Percentiles rank a stretch among this genome's conserved stretches.
phyloP scores from a whole-genome alignment of 331 rosid species.

The Malus hybrid region DNA sequence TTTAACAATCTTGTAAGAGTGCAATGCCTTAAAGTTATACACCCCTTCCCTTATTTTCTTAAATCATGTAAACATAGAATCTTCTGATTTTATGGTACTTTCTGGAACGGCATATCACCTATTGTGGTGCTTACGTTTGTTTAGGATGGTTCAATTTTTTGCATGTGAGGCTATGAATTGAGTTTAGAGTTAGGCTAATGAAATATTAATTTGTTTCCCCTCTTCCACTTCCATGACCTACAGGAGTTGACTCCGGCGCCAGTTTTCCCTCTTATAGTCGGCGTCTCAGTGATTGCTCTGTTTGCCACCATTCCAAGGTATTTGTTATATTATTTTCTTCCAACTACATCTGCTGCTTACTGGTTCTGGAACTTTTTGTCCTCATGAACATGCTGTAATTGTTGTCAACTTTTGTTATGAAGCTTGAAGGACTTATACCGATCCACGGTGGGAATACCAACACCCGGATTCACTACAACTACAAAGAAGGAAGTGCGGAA shows the following conservation, averaged over 20 bases:
- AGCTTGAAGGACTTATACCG: slow-evolving; percentile 78
- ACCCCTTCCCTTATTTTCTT: background rate
- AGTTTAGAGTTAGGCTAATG: background rate
- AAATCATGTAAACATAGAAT: background rate
- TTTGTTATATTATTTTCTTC: slow-evolving; percentile 8
- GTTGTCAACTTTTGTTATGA: background rate
- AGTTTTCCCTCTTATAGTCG: slow-evolving; percentile 76
- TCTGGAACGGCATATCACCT: background rate
- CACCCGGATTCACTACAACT: slow-evolving; percentile 54
- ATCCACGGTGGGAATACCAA: slow-evolving; percentile 59
- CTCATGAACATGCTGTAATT: slow-evolving; percentile 11
- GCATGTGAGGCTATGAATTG: background rate
- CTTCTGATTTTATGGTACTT: background rate
- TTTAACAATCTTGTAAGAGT: background rate
- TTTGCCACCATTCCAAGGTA: slow-evolving; percentile 83
- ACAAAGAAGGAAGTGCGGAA: slow-evolving; percentile 61
- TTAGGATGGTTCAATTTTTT: background rate
- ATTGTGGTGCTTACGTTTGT: background rate
- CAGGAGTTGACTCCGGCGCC: slow-evolving; percentile 97
- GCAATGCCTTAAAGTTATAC: background rate
- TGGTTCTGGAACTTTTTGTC: slow-evolving; percentile 7
- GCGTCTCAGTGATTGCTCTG: slow-evolving; percentile 57
- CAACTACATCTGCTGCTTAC: background rate
- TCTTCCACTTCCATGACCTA: slow-evolving; percentile 11
- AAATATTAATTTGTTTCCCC: background rate